These are phyloP conservation scores for Cryphonectria parasitica DNA, from an alignment of 2,329 filamentous ascomycete genomes.

Conservation along the genomic window DNA sequence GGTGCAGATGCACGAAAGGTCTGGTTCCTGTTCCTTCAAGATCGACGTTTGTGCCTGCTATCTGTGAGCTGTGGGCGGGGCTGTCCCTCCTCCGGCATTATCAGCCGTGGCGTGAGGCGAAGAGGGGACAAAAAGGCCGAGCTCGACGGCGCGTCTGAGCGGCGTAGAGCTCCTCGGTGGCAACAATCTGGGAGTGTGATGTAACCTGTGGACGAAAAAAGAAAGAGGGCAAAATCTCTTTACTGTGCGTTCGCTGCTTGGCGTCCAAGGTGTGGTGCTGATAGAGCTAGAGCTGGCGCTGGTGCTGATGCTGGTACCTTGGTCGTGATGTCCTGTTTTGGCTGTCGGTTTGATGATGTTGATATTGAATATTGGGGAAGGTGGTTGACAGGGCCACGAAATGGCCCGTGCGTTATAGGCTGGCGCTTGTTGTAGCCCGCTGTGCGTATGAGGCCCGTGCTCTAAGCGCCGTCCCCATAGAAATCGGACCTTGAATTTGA, in stretches of 20 bases:
- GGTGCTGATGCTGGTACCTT: background rate
- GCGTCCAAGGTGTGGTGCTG: background rate
- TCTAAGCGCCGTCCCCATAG: constrained; percentile 9
- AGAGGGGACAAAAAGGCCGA: background rate
- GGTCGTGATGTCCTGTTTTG: background rate
- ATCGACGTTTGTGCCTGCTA: background rate
- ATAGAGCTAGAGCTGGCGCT: background rate
- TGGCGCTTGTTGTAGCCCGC: constrained; percentile 2
- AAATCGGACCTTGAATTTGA: background rate
- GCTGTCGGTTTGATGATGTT: constrained; percentile 2
- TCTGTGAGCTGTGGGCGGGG: background rate
- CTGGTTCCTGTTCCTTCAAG: background rate
- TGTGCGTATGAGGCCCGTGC: background rate
- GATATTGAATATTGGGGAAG: constrained; percentile 10
- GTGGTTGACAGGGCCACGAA: background rate
- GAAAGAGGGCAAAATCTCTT: no score
- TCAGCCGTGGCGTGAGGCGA: background rate
- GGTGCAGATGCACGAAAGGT: background rate
- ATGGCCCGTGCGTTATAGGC: constrained; percentile 4
- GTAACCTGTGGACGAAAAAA: background rate
- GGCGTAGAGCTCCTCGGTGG: background rate
- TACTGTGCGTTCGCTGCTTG: background rate
- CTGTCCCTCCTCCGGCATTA: background rate
- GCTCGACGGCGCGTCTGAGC: background rate
- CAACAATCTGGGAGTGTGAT: background rate